A percentile compares a stretch with the other conserved stretches of the same genome.
phyloP scores from a whole-genome alignment of 768 basidiomycete species.

The Tephrocybe sp. region DNA sequence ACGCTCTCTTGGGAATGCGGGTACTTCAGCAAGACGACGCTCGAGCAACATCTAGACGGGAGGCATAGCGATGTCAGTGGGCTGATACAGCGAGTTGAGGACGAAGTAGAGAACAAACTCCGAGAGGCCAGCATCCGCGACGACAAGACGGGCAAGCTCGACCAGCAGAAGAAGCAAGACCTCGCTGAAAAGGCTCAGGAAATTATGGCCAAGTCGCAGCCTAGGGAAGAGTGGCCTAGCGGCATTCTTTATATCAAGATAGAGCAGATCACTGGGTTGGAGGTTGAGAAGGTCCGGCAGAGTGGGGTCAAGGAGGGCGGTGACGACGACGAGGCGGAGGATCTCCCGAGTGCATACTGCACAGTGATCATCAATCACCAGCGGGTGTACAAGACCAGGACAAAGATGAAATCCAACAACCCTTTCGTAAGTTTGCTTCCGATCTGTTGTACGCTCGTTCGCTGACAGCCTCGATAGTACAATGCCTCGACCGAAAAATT shows the following conservation, averaged over 20 bases:
- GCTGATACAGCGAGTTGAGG: slow-evolving; percentile 26
- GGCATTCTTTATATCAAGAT: slow-evolving; percentile 67
- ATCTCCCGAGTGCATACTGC: slow-evolving; percentile 69
- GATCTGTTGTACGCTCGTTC: not conserved
- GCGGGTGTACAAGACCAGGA: slow-evolving; percentile 43
- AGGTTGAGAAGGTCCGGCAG: slow-evolving; percentile 52
- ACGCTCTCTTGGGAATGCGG: slow-evolving; percentile 48
- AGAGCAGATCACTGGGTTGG: slow-evolving; percentile 65
- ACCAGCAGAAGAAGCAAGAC: slow-evolving; percentile 38
- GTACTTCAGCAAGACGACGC: slow-evolving; percentile 49
- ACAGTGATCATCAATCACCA: slow-evolving; percentile 43
- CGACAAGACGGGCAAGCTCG: slow-evolving; percentile 26
- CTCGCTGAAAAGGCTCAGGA: slow-evolving; percentile 36
- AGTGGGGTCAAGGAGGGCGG: slow-evolving; percentile 54
- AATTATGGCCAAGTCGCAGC: slow-evolving; percentile 45
- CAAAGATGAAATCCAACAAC: slow-evolving; percentile 44
- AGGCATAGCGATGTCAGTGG: slow-evolving; percentile 31
- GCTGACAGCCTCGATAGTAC: slow-evolving; percentile 32
- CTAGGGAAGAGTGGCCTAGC: slow-evolving; percentile 60
- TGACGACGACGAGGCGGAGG: slow-evolving; percentile 54
- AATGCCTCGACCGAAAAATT: slow-evolving; percentile 71
- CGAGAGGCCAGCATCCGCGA: slow-evolving; percentile 31
- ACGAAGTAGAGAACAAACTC: slow-evolving; percentile 50
- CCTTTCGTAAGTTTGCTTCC: slow-evolving; percentile 37
- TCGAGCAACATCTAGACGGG: slow-evolving; percentile 35